Conservation (phyloP, 129 eudicot species). For the Arctium minus region DNA sequence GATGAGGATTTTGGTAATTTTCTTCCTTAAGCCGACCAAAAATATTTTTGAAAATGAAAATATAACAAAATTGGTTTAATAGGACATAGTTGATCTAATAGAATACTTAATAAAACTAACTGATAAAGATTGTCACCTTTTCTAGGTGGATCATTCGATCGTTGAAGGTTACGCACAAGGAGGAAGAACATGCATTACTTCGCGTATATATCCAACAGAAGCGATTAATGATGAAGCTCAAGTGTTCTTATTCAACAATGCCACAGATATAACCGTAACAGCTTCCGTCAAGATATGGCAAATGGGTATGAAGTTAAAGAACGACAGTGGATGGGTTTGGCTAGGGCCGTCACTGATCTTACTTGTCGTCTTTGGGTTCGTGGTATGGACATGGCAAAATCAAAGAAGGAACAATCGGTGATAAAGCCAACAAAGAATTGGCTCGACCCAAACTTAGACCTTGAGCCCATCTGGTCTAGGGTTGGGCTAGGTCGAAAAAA, state of each 20-base stretch:
- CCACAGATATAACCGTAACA: slow-evolving; percentile 40
- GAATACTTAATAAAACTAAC: neutral
- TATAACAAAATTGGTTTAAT: neutral
- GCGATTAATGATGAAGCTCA: slow-evolving; percentile 46
- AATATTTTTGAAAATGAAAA: neutral
- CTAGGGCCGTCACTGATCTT: slow-evolving; percentile 29
- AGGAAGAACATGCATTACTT: slow-evolving; percentile 63
- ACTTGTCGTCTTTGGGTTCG: slow-evolving; percentile 30
- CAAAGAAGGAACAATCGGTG: slow-evolving; percentile 19
- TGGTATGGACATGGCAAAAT: slow-evolving; percentile 37
- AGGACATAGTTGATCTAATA: too few species aligned
- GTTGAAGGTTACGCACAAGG: slow-evolving; percentile 85
- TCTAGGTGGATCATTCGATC: slow-evolving; percentile 75
- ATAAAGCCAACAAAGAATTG: neutral
- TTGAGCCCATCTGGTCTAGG: slow-evolving; percentile 2
- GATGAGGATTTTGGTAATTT: slow-evolving; percentile 61
- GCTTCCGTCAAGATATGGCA: slow-evolving; percentile 71
- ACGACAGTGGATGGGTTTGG: slow-evolving; percentile 34
- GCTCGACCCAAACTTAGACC: slow-evolving; percentile 1
- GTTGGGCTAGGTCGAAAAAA: slow-evolving; percentile 10
- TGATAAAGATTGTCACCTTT: neutral
- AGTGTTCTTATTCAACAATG: slow-evolving; percentile 69
- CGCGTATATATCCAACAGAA: slow-evolving; percentile 66
- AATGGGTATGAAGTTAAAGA: slow-evolving; percentile 37
- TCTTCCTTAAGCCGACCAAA: neutral